Conservation (phyloP, 139 green algal species). For the Tetratostichococcus sp. region DNA sequence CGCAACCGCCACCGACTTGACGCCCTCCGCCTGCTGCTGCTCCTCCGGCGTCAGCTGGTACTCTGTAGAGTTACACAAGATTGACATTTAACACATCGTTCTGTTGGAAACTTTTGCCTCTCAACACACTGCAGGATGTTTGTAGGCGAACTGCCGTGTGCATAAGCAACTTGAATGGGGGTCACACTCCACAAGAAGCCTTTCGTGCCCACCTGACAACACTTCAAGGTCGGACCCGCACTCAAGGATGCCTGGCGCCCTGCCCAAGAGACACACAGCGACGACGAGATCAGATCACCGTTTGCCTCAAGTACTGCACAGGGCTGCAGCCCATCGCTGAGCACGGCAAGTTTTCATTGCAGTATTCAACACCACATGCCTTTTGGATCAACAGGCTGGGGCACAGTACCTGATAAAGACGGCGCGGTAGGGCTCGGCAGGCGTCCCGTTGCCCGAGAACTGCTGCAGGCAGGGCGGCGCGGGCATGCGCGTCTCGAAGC, state of each 20-base stretch:
- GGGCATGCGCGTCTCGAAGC: constrained; percentile 85
- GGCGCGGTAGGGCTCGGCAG: constrained; percentile 22
- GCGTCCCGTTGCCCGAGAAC: neutral
- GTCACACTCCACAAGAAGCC: too few species aligned
- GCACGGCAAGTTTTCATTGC: too few species aligned
- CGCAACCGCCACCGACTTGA: constrained; percentile 71
- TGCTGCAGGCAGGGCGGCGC: constrained; percentile 47
- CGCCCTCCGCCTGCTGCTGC: constrained; percentile 19
- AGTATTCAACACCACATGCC: too few species aligned
- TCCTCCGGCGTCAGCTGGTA: constrained; percentile 51
- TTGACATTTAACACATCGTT: neutral
- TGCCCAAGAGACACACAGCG: neutral
- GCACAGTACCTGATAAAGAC: constrained; percentile 28
- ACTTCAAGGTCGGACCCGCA: constrained; percentile 1
- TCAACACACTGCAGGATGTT: too few species aligned
- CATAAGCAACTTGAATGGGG: too few species aligned
- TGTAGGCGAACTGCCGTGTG: too few species aligned
- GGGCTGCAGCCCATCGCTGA: too few species aligned
- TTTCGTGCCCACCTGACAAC: neutral
- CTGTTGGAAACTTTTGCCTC: too few species aligned
- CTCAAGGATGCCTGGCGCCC: neutral
- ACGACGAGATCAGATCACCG: too few species aligned
- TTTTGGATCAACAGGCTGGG: too few species aligned
- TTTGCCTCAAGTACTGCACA: too few species aligned
- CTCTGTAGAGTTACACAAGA: neutral